These are phyloP conservation scores for Aspergillus hiratsukae DNA, from an alignment of 2,329 filamentous ascomycete genomes.

Conservation along the genomic window DNA sequence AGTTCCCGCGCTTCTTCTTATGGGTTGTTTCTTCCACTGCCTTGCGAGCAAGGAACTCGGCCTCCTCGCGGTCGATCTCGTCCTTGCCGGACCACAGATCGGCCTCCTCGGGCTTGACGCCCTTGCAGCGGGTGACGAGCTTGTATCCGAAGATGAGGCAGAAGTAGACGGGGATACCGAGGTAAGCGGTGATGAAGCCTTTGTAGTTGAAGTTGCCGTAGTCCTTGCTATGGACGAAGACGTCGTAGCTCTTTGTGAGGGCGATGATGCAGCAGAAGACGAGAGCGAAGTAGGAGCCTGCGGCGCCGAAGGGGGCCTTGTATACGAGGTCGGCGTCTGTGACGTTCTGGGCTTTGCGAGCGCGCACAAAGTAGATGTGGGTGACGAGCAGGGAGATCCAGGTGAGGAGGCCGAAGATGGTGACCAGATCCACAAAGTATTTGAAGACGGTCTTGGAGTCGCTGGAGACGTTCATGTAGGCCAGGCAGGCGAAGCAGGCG, in stretches of 20 bases:
- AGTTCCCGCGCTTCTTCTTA: slow-evolving; percentile 28
- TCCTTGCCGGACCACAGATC: slow-evolving; percentile 72
- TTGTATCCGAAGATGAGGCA: slow-evolving; percentile 67
- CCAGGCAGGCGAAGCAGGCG: slow-evolving; percentile 60
- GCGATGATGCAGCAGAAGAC: slow-evolving; percentile 68
- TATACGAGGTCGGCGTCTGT: slow-evolving; percentile 56
- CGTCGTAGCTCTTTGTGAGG: slow-evolving; percentile 76
- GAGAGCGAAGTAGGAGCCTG: slow-evolving; percentile 64
- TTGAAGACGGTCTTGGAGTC: slow-evolving; percentile 55
- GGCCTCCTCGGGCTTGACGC: slow-evolving; percentile 54
- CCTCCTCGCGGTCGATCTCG: slow-evolving; percentile 67
- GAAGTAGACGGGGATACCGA: slow-evolving; percentile 72
- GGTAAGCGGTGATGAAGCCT: slow-evolving; percentile 72
- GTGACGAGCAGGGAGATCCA: slow-evolving; percentile 66
- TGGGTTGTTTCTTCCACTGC: slow-evolving; percentile 39
- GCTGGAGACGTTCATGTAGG: slow-evolving; percentile 61
- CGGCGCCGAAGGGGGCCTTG: slow-evolving; percentile 66
- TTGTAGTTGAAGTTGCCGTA: slow-evolving; percentile 64
- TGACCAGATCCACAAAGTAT: slow-evolving; percentile 65
- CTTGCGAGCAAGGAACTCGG: slow-evolving; percentile 59
- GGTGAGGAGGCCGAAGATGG: slow-evolving; percentile 62
- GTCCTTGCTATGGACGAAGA: slow-evolving; percentile 54
- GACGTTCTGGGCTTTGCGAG: slow-evolving; percentile 58
- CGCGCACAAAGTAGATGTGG: slow-evolving; percentile 63
- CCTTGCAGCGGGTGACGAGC: slow-evolving; percentile 50